These are phyloP conservation scores for Chaetomiaceae sp. DNA, from an alignment of 2,329 filamentous ascomycete species.

Conservation along the genomic window DNA sequence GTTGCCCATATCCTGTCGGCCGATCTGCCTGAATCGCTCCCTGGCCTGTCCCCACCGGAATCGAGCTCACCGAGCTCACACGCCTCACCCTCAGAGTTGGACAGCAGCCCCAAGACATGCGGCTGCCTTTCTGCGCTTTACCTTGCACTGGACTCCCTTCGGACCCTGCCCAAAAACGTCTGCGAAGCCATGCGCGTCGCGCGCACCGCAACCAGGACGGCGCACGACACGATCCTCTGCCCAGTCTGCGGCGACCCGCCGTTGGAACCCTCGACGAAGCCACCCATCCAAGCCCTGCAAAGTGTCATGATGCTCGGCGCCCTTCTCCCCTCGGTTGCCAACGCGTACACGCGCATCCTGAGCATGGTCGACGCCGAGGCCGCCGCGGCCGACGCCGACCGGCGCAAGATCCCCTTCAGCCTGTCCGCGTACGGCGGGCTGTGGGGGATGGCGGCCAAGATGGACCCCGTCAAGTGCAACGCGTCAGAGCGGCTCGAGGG, in stretches of 20 bases:
- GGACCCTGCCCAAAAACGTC: slow-evolving; percentile 42
- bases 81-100: slow-evolving; percentile 3
- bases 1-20: slow-evolving; percentile 14
- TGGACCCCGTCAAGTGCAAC: slow-evolving; percentile 27
- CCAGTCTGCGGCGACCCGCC: slow-evolving; percentile 42
- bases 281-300: slow-evolving; percentile 49
- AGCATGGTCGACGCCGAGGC: slow-evolving; percentile 51
- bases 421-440: slow-evolving; percentile 46
- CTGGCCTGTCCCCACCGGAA: slow-evolving; percentile 21
- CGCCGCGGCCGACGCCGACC: slow-evolving; percentile 39
- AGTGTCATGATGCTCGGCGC: slow-evolving; percentile 56
- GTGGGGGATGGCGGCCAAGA: slow-evolving; percentile 37
- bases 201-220: slow-evolving; percentile 44
- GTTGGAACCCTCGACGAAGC: slow-evolving; percentile 13
- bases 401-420: slow-evolving; percentile 41
- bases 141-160: slow-evolving; percentile 47
- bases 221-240: slow-evolving; percentile 51
- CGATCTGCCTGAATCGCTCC: slow-evolving; percentile 14
- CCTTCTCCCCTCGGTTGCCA: slow-evolving; percentile 53
- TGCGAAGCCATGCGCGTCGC: slow-evolving; percentile 44
- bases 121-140: slow-evolving; percentile 48
- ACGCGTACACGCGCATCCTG: slow-evolving; percentile 54
- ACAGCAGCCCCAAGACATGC: slow-evolving; percentile 33
- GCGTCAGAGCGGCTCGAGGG: slow-evolving; percentile 35
- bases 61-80: slow-evolving; percentile 12